These are phyloP conservation scores for Pterocarpus macrocarpus DNA, from an alignment of 306 rosid genomes.

Conservation along the genomic window DNA sequence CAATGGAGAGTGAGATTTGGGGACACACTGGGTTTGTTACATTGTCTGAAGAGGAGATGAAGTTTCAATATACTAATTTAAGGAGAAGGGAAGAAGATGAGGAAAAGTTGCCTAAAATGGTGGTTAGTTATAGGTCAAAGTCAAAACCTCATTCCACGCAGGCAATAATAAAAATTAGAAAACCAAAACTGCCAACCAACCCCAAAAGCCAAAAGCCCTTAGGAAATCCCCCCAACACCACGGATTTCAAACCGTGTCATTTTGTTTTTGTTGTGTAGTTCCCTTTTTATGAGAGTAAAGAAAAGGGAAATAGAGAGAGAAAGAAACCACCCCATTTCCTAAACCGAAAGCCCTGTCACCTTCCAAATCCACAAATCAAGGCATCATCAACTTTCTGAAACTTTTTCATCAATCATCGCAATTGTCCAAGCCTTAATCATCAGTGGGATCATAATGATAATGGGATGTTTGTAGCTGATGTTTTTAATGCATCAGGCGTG, in stretches of 20 bases:
- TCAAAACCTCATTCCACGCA: slow-evolving; percentile 68
- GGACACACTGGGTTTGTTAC: slow-evolving; percentile 18
- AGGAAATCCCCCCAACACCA: slow-evolving; percentile 46
- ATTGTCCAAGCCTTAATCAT: slow-evolving; percentile 51
- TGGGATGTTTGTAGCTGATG: background rate
- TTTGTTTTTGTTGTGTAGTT: slow-evolving; percentile 46
- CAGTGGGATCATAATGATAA: background rate
- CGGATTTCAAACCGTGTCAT: slow-evolving; percentile 61
- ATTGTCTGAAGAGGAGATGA: slow-evolving; percentile 17
- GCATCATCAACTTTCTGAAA: slow-evolving; percentile 49
- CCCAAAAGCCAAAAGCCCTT: slow-evolving; percentile 63
- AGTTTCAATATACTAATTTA: slow-evolving; percentile 44
- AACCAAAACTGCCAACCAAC: slow-evolving; percentile 61
- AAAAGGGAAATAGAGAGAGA: slow-evolving; percentile 27
- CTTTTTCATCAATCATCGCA: slow-evolving; percentile 44
- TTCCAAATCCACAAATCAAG: slow-evolving; percentile 51
- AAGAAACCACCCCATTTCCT: slow-evolving; percentile 44
- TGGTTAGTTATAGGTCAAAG: slow-evolving; percentile 82
- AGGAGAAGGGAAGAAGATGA: slow-evolving; percentile 56
- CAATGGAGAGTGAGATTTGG: slow-evolving; percentile 15
- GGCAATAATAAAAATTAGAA: slow-evolving; percentile 60
- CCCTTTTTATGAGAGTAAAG: slow-evolving; percentile 54
- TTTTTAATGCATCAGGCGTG: slow-evolving; percentile 27
- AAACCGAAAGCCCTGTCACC: slow-evolving; percentile 24
- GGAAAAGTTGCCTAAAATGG: slow-evolving; percentile 76